Evolutionary conservation across 768 basidiomycete species (phyloP), one percentile per base, ranked within the genome.

Genomic region (Gelatoporia subvermispora): DNA sequence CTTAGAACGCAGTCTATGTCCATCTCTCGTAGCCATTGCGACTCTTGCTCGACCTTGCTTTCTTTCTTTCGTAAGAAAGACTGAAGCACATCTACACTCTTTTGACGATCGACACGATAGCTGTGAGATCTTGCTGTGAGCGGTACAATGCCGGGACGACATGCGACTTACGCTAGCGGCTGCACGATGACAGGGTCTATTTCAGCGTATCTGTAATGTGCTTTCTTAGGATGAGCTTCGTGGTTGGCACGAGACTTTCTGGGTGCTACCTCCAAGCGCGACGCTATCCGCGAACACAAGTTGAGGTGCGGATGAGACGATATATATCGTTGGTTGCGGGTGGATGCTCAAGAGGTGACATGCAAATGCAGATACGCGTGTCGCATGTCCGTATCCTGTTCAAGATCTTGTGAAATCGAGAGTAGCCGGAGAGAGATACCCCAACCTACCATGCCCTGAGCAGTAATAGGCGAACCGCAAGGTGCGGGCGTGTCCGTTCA

Each of bases 301-400:
- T 50, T 73, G 70, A 10, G 86, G 86, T 1, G 88, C 88, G 23
- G 85, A 86, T 1, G 88, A 88, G 23, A 84, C 75, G 47, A 91
- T 83, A 61, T 80, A 69, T 9, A 89, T 67, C 8, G 60, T 67
- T 16, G 81, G 79, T 36, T 64, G 65, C 5, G 66, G 63, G 4
- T 64, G 52, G 13, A 82, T 68, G 44, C 65, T 69, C 18, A 84
- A 68, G 16, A 91, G 71, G 54, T 82, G 77, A 40, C 71, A 65
- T 3, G 84, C 72, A 52, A 89, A 80, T 1, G 88, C 88, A 15
- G 85, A 85, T 15, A 89, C 88, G 34, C 88, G 79, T 3, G 88
- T 91, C 8, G 87, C 88, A 60, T 90, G 88, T n/a, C 87, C 84
- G 48, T 84, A 88, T n/a, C 84, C 83, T 85, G 54, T n/a, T n/a